Evolutionary conservation across 805 yeast species (phyloP).

Genomic region (Lipomyces chichibuensis): DNA sequence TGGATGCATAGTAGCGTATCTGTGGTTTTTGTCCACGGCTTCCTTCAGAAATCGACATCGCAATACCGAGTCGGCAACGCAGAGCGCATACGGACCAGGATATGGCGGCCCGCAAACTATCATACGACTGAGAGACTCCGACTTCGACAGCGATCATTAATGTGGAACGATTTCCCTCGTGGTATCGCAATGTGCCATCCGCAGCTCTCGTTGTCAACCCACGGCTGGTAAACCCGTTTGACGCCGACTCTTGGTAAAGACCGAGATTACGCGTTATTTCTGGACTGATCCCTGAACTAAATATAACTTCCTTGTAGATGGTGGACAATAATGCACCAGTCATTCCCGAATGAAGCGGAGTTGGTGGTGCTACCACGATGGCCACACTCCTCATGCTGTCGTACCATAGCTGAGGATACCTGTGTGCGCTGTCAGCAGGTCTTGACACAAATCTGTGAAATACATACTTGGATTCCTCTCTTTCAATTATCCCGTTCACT

Average conservation of each 20-base stretch:
- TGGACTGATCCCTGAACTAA: not conserved
- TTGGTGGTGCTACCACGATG: too few species aligned
- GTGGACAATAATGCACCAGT: not conserved
- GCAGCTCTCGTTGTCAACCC: not conserved
- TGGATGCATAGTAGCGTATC: not conserved
- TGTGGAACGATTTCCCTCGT: not conserved
- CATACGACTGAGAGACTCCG: not conserved
- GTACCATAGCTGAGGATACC: constrained; percentile 2
- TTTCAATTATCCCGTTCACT: not conserved
- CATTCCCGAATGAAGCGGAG: not conserved
- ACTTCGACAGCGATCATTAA: not conserved
- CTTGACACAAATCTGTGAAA: too few species aligned
- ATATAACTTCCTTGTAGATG: not conserved
- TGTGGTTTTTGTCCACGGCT: not conserved
- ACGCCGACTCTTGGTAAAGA: not conserved
- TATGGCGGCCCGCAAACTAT: not conserved
- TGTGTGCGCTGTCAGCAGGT: not conserved
- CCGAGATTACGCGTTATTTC: not conserved
- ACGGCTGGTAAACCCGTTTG: not conserved
- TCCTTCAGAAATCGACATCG: not conserved
- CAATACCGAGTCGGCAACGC: not conserved
- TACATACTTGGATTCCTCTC: not conserved
- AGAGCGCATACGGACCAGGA: not conserved
- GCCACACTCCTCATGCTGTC: not conserved
- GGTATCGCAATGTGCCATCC: not conserved